phyloP scores from a whole-genome alignment of 495 filamentous ascomycete species.

The Penicillium maclennaniae region DNA sequence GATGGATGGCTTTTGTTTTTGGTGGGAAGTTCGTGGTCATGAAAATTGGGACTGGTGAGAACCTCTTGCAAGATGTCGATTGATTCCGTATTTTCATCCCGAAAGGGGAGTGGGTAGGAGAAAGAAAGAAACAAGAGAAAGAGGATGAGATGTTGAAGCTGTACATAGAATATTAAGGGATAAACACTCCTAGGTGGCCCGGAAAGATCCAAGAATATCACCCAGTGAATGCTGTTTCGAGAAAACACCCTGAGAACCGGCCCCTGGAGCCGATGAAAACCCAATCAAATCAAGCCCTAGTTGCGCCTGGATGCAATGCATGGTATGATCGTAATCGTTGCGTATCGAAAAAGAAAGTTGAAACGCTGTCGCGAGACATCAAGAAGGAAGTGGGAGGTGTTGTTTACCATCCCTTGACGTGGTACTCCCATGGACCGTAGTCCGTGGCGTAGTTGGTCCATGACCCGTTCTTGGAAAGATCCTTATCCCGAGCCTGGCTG shows the following conservation, averaged over 20 bases:
- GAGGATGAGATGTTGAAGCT: conserved; percentile 30
- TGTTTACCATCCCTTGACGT: conserved; percentile 64
- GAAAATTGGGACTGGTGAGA: neutral
- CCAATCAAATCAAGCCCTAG: conserved; percentile 30
- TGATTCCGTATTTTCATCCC: conserved; percentile 12
- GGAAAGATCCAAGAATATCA: conserved; percentile 15
- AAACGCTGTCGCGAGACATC: conserved; percentile 20
- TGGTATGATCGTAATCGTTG: conserved; percentile 43
- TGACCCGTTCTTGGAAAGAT: conserved; percentile 54
- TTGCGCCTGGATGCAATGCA: conserved; percentile 48
- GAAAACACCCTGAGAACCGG: conserved; percentile 13
- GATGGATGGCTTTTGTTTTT: conserved; percentile 1
- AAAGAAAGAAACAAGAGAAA: conserved; percentile 7
- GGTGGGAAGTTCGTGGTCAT: neutral
- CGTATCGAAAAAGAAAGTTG: conserved; percentile 28
- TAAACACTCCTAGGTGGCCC: conserved; percentile 6
- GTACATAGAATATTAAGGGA: conserved; percentile 43
- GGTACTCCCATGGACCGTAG: conserved; percentile 64
- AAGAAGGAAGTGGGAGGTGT: conserved; percentile 3
- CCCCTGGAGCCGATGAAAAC: conserved; percentile 14
- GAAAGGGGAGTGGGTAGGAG: conserved; percentile 7
- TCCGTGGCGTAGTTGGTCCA: conserved; percentile 61
- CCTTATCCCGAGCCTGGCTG: conserved; percentile 36
- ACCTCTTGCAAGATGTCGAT: conserved; percentile 6
- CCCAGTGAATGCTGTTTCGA: conserved; percentile 21